phyloP scores from a whole-genome alignment of 83 land plant genomes.

The Picea mariana region DNA sequence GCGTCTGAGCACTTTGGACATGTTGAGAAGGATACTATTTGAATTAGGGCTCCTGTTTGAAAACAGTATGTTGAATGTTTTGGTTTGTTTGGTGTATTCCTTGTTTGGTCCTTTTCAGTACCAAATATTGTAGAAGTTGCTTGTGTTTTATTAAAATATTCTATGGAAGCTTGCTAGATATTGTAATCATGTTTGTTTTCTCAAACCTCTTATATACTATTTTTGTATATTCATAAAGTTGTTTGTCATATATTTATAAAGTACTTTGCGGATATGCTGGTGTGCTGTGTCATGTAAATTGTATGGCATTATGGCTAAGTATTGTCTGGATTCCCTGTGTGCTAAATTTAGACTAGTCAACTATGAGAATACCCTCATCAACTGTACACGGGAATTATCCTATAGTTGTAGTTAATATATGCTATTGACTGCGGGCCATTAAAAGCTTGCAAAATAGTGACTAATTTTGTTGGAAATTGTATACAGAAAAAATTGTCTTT shows the following conservation, averaged over 20 bases:
- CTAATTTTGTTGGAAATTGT: no score
- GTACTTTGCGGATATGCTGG: not conserved
- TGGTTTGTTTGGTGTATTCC: not conserved
- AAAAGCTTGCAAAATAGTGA: no score
- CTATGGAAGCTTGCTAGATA: not conserved
- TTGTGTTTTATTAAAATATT: not conserved
- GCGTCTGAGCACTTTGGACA: constrained; percentile 2
- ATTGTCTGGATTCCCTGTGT: not conserved
- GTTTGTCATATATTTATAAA: not conserved
- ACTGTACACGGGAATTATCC: no score
- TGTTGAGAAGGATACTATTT: not conserved
- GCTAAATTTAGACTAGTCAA: not conserved
- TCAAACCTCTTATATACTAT: not conserved
- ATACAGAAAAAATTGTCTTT: no score
- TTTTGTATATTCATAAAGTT: not conserved
- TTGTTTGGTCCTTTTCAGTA: not conserved
- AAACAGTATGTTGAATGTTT: no score
- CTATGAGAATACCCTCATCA: no score
- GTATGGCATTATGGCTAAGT: not conserved
- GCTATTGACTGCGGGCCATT: no score
- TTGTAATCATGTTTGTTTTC: not conserved
- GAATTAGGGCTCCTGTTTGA: not conserved
- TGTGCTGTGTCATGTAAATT: no score
- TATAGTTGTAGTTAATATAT: no score
- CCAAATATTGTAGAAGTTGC: not conserved